Conservation (phyloP, 768 basidiomycete genomes). For the Phallus indusiatus region DNA sequence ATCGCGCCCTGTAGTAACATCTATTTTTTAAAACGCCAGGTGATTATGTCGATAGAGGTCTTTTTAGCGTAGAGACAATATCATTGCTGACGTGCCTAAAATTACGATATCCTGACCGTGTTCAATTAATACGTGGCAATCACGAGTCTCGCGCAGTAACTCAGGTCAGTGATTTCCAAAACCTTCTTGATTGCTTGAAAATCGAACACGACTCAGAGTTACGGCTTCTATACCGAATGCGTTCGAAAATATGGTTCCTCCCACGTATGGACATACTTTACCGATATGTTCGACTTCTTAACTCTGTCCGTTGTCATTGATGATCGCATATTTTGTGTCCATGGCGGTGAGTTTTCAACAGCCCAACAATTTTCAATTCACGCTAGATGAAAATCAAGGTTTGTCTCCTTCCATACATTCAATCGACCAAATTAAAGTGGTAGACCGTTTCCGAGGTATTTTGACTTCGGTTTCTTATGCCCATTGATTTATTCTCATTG, state of each 20-base stretch:
- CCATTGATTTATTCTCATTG: slow-evolving; percentile 16
- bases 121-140: slow-evolving; percentile 95
- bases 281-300: slow-evolving; percentile 99
- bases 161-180: slow-evolving; percentile 53
- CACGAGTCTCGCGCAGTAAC: slow-evolving; percentile 98
- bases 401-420: slow-evolving; percentile 97
- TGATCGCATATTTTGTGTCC: slow-evolving; percentile 98
- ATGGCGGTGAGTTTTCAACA: slow-evolving; percentile 63
- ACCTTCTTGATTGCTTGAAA: slow-evolving; percentile 12
- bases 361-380: background rate
- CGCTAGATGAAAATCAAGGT: slow-evolving; percentile 35
- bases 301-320: slow-evolving; percentile 97
- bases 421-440: slow-evolving; percentile 98
- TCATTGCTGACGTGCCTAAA: slow-evolving; percentile 95
- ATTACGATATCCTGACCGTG: slow-evolving; percentile 90
- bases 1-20: slow-evolving; percentile 1
- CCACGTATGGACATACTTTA: slow-evolving; percentile 98
- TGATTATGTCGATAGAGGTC: slow-evolving; percentile 95
- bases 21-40: slow-evolving; percentile 37
- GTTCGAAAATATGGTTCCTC: slow-evolving; percentile 94
- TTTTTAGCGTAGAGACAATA: slow-evolving; percentile 98
- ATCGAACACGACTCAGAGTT: slow-evolving; percentile 49
- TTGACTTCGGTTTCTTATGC: slow-evolving; percentile 9
- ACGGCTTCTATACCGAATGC: slow-evolving; percentile 98
- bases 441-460: slow-evolving; percentile 92